A percentile compares a stretch with the other conserved stretches of the same genome.
Conservation (phyloP, 306 rosid genomes). For the Potentilla sterilis region DNA sequence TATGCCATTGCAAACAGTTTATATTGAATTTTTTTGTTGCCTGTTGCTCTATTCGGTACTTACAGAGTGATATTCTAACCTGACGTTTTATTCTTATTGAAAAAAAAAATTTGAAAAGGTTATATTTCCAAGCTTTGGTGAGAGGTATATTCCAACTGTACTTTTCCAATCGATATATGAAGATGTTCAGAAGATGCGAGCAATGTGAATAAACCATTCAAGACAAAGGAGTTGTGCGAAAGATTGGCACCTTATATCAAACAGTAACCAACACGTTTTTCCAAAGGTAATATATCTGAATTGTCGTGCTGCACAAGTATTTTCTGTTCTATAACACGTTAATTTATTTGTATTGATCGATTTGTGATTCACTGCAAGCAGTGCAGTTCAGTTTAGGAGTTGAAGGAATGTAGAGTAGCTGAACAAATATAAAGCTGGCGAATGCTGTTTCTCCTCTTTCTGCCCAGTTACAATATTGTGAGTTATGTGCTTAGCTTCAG, state of each 20-base stretch:
- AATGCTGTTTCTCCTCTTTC: neutral
- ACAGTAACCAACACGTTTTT: conserved; percentile 32
- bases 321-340: neutral
- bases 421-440: neutral
- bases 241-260: conserved; percentile 31
- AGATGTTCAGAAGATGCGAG: conserved; percentile 60
- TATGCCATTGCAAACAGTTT: neutral
- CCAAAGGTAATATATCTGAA: conserved; percentile 32
- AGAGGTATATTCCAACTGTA: conserved; percentile 73
- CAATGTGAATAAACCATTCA: conserved; percentile 12
- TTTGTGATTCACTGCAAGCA: neutral
- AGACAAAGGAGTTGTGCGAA: conserved; percentile 10
- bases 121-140: conserved; percentile 90
- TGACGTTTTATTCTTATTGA: neutral
- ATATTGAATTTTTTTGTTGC: neutral
- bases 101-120: conserved; percentile 39
- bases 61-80: neutral
- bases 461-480: neutral
- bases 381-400: neutral
- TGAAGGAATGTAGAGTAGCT: conserved; percentile 6
- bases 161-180: conserved; percentile 77
- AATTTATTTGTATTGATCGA: neutral
- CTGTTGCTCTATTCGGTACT: neutral
- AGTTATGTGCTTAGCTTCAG: neutral
- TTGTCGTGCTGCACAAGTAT: neutral